Evolutionary conservation across 106 monocot genomes (phyloP), one percentile per base, ranked within the genome.

Genomic region (Phalaenopsis aphrodite): DNA sequence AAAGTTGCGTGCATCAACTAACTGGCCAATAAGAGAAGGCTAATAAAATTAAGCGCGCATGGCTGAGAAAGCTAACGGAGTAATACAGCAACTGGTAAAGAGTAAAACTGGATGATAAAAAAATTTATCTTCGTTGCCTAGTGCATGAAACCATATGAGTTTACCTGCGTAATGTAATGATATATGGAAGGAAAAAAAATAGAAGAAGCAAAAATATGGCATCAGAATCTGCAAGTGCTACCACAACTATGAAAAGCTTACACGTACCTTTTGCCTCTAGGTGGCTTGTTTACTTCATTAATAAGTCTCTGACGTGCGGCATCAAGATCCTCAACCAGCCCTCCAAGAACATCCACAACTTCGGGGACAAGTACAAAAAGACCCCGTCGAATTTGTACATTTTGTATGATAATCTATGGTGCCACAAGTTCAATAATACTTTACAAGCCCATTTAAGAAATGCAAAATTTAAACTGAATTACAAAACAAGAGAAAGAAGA

Each of bases 351-450:
- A 45, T 84, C 85, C 55, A 93, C 10, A 68, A 88, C 84, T 89
- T 99, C 98, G 49, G 98, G 94, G 18, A 95, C 89, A 77, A 99
- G 89, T 87, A 99, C 87, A 41, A 99, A 48, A 65, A 99, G 82
- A 78, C 98, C 98, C 83, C 85, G 77, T 55, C 91, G 84, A 81
- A 95, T 81, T 46, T 87, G 91, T 42, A 93, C 88, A 79, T 93
- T 91, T 78, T 81, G 84, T 55, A 99, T 77, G 43, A 88, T 84
- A 84, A 99, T 76, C 98, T 98, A 85, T 56, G 82, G 42, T n/a
- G 30, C 12, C 49, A 52, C 46, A 76, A 48, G 76, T 76, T 43
- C 23, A 76, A 76, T 49, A 47, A 9, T 30, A 42, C 18, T 42
- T 42, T 19, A 45, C 43, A 74, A 45, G 45, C 43, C 21, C 74